phyloP scores from a whole-genome alignment of 805 yeast genomes.

The Dipodascus geniculatus region DNA sequence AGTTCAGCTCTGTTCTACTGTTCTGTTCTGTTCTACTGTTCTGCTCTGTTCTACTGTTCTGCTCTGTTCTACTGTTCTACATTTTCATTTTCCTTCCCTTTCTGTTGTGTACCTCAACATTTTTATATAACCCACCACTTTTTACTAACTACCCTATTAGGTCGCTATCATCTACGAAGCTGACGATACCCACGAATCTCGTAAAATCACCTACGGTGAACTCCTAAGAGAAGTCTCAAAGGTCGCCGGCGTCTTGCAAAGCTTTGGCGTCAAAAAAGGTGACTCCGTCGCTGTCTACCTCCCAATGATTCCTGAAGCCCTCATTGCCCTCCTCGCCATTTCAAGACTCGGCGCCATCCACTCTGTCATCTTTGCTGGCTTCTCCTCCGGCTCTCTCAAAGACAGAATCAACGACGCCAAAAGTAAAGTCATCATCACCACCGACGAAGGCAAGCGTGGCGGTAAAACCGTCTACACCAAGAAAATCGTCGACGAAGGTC shows the following conservation, averaged over 20 bases:
- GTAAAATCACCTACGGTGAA: slow-evolving; percentile 73
- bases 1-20: background rate
- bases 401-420: slow-evolving; percentile 87
- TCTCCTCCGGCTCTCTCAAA: slow-evolving; percentile 80
- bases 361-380: slow-evolving; percentile 94
- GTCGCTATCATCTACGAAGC: slow-evolving; percentile 70
- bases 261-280: slow-evolving; percentile 86
- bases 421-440: slow-evolving; percentile 78
- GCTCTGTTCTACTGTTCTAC: background rate
- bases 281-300: slow-evolving; percentile 93
- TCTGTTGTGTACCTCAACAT: background rate
- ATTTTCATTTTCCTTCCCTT: background rate
- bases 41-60: background rate
- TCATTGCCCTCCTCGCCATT: slow-evolving; percentile 87
- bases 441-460: slow-evolving; percentile 93
- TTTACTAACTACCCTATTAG: slow-evolving; percentile 2
- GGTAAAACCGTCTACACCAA: slow-evolving; percentile 88
- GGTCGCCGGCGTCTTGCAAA: slow-evolving; percentile 71
- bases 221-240: slow-evolving; percentile 73
- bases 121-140: background rate
- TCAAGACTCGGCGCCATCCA: slow-evolving; percentile 92
- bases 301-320: slow-evolving; percentile 97
- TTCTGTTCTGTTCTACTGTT: background rate
- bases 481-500: slow-evolving; percentile 90
- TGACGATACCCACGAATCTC: slow-evolving; percentile 70